These are phyloP conservation scores for Sarocladiaceae sp. DNA, from an alignment of 2,329 filamentous ascomycete genomes.

Conservation along the genomic window DNA sequence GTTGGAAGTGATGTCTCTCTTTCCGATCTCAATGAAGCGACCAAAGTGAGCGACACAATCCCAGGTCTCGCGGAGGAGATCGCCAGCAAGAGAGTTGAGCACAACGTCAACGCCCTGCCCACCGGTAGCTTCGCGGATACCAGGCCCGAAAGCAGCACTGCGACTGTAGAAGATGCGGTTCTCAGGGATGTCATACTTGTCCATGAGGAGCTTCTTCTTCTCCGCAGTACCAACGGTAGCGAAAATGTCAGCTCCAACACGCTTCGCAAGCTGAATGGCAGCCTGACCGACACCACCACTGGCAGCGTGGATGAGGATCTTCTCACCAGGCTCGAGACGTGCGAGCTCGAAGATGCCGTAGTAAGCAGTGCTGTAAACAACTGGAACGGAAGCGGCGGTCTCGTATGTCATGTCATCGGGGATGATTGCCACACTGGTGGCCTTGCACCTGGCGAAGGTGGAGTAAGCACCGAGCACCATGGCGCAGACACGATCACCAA, in stretches of 20 bases:
- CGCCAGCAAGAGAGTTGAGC: constrained; percentile 47
- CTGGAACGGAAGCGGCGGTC: constrained; percentile 28
- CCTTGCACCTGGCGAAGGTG: constrained; percentile 20
- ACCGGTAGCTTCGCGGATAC: constrained; percentile 17
- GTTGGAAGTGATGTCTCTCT: constrained; percentile 32
- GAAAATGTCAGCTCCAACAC: constrained; percentile 17
- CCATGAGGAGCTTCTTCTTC: constrained; percentile 34
- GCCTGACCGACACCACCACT: constrained; percentile 26
- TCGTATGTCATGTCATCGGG: constrained; percentile 29
- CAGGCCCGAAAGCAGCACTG: constrained; percentile 16
- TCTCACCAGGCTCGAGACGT: constrained; percentile 14
- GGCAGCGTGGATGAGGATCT: constrained; percentile 22
- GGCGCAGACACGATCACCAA: constrained; percentile 29
- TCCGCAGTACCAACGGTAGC: constrained; percentile 16
- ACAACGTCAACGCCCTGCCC: constrained; percentile 65
- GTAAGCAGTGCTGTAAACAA: constrained; percentile 28
- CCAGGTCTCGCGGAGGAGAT: constrained; percentile 37
- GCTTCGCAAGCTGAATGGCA: constrained; percentile 22
- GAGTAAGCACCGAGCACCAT: constrained; percentile 18
- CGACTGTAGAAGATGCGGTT: constrained; percentile 22
- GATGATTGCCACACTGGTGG: constrained; percentile 22
- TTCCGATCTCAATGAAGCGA: constrained; percentile 41
- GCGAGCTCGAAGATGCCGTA: constrained; percentile 14
- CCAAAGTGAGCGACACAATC: constrained; percentile 39
- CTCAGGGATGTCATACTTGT: constrained; percentile 31